Base-by-base conservation (phyloP, 1,284 basidiomycete genomes). In the Ustilago hordei region DNA sequence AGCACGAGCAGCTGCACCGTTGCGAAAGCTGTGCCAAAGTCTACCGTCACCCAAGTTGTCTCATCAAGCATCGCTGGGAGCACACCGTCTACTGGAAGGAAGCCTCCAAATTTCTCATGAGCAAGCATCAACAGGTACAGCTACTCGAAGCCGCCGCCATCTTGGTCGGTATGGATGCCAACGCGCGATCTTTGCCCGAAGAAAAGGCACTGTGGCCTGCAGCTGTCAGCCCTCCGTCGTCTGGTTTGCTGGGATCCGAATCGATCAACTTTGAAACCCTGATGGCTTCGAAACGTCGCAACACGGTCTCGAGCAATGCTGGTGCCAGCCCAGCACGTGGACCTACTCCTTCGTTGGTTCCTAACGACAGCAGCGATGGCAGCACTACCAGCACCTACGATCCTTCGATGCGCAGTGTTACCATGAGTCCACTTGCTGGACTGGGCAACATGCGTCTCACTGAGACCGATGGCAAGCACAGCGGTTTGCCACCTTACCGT, bases 51-150 rank as follows among this genome's bases (percentile, higher is more conserved):
- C 95, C 95, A 4, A 94, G 92, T 23, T 97, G 95, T 87, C 89
- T 98, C 57, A 93, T 95, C 88, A 98, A 98, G 87, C 95, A 98
- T 84, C 92, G 95, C 43, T 98, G 95, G 95, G 95, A 98, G 86
- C 95, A 98, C 84, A 94, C 93, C 34, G 93, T 94, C 41, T 95
- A 98, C 85, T 99, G 96, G 96, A 93, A 93, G 58, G 94, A 95
- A 87, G 94, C 95, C 0, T 94, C 93, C 80, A 95, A 96, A 87
- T 92, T 96, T 83, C 91, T 95, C 64, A 89, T 98, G 80, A 93
- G 92, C 87, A 99, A 98, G 88, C 96, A 99, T 86, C 95, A 98
- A 85, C 96, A 98, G 84, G 96, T 99, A 1, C 96, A 98, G 85
- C 89, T 98, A 64, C 91, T 99, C 58, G 96, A 98, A 89, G 96